phyloP scores from a whole-genome alignment of 2,329 filamentous ascomycete genomes.

The Xylaria sp. region DNA sequence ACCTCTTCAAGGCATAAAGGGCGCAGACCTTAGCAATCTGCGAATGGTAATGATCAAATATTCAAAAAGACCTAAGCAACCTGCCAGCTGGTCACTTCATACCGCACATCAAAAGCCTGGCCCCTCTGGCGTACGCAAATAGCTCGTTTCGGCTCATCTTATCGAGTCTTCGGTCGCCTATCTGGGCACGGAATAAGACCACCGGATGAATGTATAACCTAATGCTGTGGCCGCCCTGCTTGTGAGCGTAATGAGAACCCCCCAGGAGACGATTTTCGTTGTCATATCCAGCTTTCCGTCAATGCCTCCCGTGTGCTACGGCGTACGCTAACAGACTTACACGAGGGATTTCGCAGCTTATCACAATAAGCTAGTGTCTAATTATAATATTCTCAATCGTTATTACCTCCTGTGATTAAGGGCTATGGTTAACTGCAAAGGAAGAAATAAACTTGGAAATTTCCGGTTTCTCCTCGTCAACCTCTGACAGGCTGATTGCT shows the following conservation, averaged over 20 bases:
- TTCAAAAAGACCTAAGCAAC: background rate
- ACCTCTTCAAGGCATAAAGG: slow-evolving; percentile 19
- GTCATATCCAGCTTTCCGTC: background rate
- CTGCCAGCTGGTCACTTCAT: slow-evolving; percentile 22
- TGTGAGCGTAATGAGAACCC: background rate
- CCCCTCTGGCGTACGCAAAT: slow-evolving; percentile 5
- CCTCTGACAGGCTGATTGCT: slow-evolving; percentile 30
- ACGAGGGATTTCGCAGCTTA: background rate
- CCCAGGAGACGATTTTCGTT: background rate
- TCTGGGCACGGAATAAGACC: slow-evolving; percentile 8
- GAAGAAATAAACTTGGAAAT: slow-evolving; percentile 21
- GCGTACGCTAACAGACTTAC: background rate
- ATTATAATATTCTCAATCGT: background rate
- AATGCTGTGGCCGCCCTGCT: slow-evolving; percentile 11
- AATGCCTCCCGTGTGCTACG: slow-evolving; percentile 15
- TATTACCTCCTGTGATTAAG: background rate
- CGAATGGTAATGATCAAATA: background rate
- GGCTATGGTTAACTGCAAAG: background rate
- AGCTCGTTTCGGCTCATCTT: background rate
- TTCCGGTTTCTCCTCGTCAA: slow-evolving; percentile 20
- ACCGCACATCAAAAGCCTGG: background rate
- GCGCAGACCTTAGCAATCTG: slow-evolving; percentile 6
- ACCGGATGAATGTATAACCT: slow-evolving; percentile 2
- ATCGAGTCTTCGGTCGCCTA: slow-evolving; percentile 5
- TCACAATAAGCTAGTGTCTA: background rate